phyloP scores from a whole-genome alignment of 1,139 yeast genomes.

The Blastobotrys raffinosifermentans region DNA sequence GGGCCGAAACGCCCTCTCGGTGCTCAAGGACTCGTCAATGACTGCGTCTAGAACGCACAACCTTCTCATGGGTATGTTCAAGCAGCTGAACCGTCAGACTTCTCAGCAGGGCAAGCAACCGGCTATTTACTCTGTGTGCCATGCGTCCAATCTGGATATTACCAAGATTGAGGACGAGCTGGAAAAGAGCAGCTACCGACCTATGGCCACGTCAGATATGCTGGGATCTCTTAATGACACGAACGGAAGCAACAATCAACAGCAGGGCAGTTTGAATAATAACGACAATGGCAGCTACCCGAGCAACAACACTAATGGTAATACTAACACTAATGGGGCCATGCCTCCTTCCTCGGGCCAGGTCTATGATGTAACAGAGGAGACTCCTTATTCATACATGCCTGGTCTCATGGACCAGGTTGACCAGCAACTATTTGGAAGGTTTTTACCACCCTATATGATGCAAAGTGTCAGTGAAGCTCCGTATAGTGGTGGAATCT shows the following conservation, averaged over 20 bases:
- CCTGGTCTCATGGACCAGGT: conserved; percentile 81
- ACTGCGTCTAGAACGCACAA: conserved; percentile 79
- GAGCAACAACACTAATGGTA: not conserved
- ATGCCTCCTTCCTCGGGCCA: not conserved
- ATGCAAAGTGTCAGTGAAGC: conserved; percentile 29
- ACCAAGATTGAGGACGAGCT: not conserved
- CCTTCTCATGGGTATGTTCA: conserved; percentile 72
- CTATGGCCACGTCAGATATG: not conserved
- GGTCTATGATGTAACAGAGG: too few species aligned
- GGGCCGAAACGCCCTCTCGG: conserved; percentile 69
- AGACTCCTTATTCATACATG: conserved; percentile 38
- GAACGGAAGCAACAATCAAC: not conserved
- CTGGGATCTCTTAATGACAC: not conserved
- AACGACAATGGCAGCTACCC: conserved; percentile 2
- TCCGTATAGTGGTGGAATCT: too few species aligned
- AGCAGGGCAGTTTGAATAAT: not conserved
- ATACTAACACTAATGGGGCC: not conserved
- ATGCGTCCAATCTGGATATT: conserved; percentile 1
- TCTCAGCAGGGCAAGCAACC: not conserved
- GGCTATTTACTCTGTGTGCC: not conserved
- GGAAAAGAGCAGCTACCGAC: not conserved
- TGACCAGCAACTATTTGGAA: conserved; percentile 78
- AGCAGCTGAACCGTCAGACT: conserved; percentile 49
- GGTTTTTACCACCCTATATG: conserved; percentile 82
- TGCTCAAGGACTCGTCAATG: conserved; percentile 64